Percentiles rank a stretch among this genome's conserved stretches.
Conservation (phyloP, 2,329 filamentous ascomycete genomes). For the Erysiphe pulchra region DNA sequence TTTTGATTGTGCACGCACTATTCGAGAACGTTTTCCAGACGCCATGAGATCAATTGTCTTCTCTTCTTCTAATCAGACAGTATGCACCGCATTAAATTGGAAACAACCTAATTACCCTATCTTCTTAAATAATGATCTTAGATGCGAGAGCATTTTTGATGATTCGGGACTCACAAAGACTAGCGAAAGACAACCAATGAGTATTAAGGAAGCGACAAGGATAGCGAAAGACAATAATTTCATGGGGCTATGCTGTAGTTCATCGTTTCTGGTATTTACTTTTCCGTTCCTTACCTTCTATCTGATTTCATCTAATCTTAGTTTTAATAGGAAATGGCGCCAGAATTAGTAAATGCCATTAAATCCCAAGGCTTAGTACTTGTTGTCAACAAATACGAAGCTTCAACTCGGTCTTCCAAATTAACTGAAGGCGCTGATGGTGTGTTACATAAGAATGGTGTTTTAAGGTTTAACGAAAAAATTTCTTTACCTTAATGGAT, state of each 20-base stretch:
- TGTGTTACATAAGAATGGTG: conserved; percentile 59
- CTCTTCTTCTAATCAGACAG: conserved; percentile 68
- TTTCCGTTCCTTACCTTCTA: neutral
- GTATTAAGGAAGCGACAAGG: conserved; percentile 82
- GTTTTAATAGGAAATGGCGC: conserved; percentile 56
- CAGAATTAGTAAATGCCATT: conserved; percentile 73
- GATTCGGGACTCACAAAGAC: conserved; percentile 29
- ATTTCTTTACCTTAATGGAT: neutral
- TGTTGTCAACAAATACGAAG: conserved; percentile 45
- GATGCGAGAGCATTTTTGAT: conserved; percentile 23
- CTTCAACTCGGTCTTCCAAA: conserved; percentile 18
- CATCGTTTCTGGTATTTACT: conserved; percentile 52
- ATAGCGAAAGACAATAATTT: conserved; percentile 92
- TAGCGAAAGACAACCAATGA: conserved; percentile 32
- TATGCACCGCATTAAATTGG: conserved; percentile 93
- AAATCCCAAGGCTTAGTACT: conserved; percentile 84
- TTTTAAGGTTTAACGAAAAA: conserved; percentile 36
- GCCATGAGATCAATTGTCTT: conserved; percentile 74
- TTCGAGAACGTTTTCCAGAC: conserved; percentile 40
- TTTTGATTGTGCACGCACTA: conserved; percentile 62
- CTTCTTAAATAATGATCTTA: conserved; percentile 81
- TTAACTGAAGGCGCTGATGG: conserved; percentile 63
- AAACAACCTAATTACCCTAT: conserved; percentile 98
- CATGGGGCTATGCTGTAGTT: conserved; percentile 87
- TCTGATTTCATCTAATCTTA: conserved; percentile 2